Evolutionary conservation across 139 green algal genomes (phyloP).

Genomic region (Chlorella sp.): DNA sequence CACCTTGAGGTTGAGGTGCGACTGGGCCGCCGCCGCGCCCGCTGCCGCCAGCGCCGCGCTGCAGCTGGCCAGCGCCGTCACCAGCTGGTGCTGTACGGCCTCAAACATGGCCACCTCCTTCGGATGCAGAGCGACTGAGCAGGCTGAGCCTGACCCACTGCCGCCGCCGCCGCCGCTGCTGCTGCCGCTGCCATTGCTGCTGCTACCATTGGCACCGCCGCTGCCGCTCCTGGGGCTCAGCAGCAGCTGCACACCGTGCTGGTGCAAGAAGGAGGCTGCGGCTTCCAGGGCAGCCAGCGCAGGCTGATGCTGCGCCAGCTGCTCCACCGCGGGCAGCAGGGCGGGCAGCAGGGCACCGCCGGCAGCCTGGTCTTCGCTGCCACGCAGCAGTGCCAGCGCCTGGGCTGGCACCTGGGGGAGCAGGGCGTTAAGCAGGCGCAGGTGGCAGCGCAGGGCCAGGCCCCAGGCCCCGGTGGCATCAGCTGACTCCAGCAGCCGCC

Average conservation of each 20-base stretch:
- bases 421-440: slow-evolving; percentile 12
- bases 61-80: neutral
- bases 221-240: neutral
- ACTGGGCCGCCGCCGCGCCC: neutral
- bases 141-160: too few relatives aligned
- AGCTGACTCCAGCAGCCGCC: slow-evolving; percentile 15
- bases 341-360: neutral
- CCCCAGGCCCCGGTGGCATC: neutral
- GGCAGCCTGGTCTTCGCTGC: neutral
- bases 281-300: neutral
- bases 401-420: neutral
- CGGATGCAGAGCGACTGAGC: neutral
- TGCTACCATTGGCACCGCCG: neutral
- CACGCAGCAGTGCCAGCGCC: neutral
- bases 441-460: slow-evolving; percentile 23
- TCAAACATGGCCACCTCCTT: slow-evolving; percentile 1
- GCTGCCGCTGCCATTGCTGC: neutral
- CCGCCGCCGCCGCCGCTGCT: neutral
- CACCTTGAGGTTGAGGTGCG: neutral
- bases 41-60: neutral
- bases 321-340: neutral
- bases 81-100: slow-evolving; percentile 17
- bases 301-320: neutral
- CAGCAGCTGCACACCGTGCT: neutral
- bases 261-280: slow-evolving; percentile 1